A percentile compares a stretch with the other conserved stretches of the same genome.
phyloP scores from a whole-genome alignment of 2,329 filamentous ascomycete species.

The Alternaria conjuncta region DNA sequence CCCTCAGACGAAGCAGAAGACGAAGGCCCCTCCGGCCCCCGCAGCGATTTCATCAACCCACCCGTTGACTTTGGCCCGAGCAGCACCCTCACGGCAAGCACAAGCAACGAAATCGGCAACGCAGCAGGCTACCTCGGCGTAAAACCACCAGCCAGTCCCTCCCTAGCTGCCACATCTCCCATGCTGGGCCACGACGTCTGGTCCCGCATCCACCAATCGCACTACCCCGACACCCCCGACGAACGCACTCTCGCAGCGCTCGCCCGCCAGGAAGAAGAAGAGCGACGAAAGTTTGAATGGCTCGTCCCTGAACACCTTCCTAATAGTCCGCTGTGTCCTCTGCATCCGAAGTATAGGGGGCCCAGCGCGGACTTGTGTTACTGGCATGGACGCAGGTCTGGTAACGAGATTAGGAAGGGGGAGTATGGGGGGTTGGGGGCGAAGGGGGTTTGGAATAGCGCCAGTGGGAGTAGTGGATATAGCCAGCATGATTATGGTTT shows the following conservation, averaged over 20 bases:
- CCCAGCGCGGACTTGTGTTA: conserved; percentile 50
- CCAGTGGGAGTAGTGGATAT: neutral
- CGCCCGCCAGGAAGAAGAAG: conserved; percentile 29
- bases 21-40: conserved; percentile 33
- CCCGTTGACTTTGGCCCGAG: neutral
- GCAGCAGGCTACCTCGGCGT: conserved; percentile 14
- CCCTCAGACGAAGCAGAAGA: conserved; percentile 19
- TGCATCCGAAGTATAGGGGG: conserved; percentile 48
- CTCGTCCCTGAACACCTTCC: conserved; percentile 55
- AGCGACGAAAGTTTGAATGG: conserved; percentile 46
- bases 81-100: neutral
- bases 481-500: neutral
- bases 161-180: neutral
- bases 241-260: conserved; percentile 9
- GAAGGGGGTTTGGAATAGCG: conserved; percentile 1
- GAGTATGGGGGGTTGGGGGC: conserved; percentile 9
- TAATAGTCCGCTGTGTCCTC: conserved; percentile 53
- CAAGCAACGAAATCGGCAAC: neutral
- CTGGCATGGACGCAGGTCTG: conserved; percentile 46
- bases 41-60: neutral
- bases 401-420: conserved; percentile 33
- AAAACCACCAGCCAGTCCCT: conserved; percentile 4
- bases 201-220: conserved; percentile 18
- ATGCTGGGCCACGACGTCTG: conserved; percentile 17
- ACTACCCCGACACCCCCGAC: conserved; percentile 3